Base-by-base conservation (phyloP, 495 filamentous ascomycete species). In the Haplographium delicatum region DNA sequence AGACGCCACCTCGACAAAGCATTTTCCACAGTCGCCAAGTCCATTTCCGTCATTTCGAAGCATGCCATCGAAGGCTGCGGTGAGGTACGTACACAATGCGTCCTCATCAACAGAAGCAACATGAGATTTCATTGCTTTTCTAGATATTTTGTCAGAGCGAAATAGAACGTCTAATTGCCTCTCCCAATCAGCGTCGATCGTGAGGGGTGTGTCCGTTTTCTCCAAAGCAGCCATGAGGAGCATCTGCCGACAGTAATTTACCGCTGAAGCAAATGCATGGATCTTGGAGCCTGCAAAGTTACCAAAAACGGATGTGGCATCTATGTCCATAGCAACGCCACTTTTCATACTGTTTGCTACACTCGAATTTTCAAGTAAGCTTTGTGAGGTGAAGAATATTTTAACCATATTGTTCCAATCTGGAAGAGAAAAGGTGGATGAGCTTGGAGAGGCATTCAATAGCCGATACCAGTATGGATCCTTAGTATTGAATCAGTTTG, bases 161-260 rank as follows among this genome's bases (percentile, higher is more conserved):
- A 90, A 71, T 0, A 83, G 66, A 11, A 80, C 74, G 57, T 89
- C 86, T 3, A 96, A 68, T 63, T 84, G 84, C 20, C 81, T 72
- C 52, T 91, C 89, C 91, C 91, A 96, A 42, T 91, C 87, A 47
- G 84, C 78, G 54, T 94, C 84, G 28, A 89, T 68, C 7, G 76
- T 76, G 15, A 85, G 63, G 4, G 64, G 47, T 9, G 70, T 68
- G 0, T 64, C 60, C 4, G 74, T 72, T 7, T 74, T 68, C 10
- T 69, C 68, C 31, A 95, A 72, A 3, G 87, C 86, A 47, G 86
- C 72, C 56, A 85, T 75, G 26, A 94, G 73, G 2, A 94, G 67
- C n/a, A 90, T 78, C 19, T 82, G 80, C 25, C 82, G 82, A 53
- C 83, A 82, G 58, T 87, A 95, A 2, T 72, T 68, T 44, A 94